Evolutionary conservation across 495 filamentous ascomycete genomes (phyloP).

Genomic region (Trichocladium antarcticum): DNA sequence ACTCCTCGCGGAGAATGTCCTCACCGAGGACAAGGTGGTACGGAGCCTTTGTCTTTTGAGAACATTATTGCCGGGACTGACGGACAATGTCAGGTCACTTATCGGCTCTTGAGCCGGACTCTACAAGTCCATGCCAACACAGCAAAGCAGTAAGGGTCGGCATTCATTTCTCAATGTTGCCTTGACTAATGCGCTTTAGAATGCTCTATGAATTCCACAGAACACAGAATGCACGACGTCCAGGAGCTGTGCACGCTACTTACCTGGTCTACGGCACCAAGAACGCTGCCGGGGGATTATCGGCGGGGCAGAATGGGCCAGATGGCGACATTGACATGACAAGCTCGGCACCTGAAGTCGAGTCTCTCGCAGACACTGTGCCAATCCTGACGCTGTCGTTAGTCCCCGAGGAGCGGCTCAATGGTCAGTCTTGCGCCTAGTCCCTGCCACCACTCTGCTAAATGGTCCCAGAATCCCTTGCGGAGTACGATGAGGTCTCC

Average conservation of each 20-base stretch:
- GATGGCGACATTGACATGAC: conserved; percentile 67
- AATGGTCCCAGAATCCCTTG: conserved; percentile 46
- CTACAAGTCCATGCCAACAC: conserved; percentile 69
- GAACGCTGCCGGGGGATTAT: conserved; percentile 13
- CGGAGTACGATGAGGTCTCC: conserved; percentile 54
- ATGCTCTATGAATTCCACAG: conserved; percentile 86
- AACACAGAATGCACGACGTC: conserved; percentile 64
- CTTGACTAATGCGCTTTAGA: conserved; percentile 32
- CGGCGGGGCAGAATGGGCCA: conserved; percentile 33
- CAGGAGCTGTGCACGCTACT: conserved; percentile 68
- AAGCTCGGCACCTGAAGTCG: conserved; percentile 53
- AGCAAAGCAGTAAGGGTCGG: conserved; percentile 24
- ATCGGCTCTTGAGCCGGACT: conserved; percentile 67
- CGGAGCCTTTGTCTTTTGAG: conserved; percentile 14
- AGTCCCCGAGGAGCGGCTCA: conserved; percentile 66
- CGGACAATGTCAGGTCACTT: conserved; percentile 56
- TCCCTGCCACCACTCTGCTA: not conserved
- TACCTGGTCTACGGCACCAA: conserved; percentile 67
- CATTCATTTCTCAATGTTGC: not conserved
- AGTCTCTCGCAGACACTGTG: conserved; percentile 31
- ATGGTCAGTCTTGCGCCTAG: conserved; percentile 38
- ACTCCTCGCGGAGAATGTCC: conserved; percentile 62
- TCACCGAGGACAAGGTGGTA: conserved; percentile 68
- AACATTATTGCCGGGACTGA: not conserved
- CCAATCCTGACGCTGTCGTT: conserved; percentile 53